A percentile compares a stretch with the other conserved stretches of the same genome.
Conservation (phyloP, 148 eudicot genomes). For the Chenopodium quinoa region DNA sequence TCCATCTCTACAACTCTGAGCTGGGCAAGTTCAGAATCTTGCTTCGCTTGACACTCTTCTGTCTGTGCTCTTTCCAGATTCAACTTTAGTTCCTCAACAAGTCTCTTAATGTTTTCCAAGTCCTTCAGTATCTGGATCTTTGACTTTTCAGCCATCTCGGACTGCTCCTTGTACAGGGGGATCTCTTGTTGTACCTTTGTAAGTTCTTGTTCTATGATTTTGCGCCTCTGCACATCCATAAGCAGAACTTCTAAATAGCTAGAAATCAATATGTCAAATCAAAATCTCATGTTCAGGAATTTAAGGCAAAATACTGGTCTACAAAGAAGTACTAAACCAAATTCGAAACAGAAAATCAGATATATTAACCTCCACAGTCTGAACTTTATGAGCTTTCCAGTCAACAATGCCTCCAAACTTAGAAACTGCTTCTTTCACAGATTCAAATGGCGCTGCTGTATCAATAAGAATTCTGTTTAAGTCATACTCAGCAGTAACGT, state of each 20-base stretch:
- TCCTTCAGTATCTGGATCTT: constrained; percentile 60
- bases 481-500: constrained; percentile 29
- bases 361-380: constrained; percentile 78
- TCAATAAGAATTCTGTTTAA: constrained; percentile 57
- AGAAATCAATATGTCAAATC: neutral
- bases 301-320: neutral
- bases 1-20: constrained; percentile 92
- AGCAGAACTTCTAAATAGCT: constrained; percentile 1
- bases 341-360: neutral
- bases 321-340: neutral
- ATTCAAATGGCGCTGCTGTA: constrained; percentile 90
- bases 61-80: constrained; percentile 84
- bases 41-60: constrained; percentile 90
- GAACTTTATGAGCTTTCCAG: constrained; percentile 94
- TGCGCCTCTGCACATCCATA: constrained; percentile 51
- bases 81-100: constrained; percentile 80
- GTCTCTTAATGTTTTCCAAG: constrained; percentile 81
- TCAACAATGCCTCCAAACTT: constrained; percentile 96
- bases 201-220: constrained; percentile 66
- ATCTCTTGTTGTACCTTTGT: constrained; percentile 72
- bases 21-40: constrained; percentile 86
- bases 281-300: neutral
- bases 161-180: constrained; percentile 60
- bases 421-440: constrained; percentile 94
- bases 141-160: constrained; percentile 75